These are phyloP conservation scores for Aspergillus quadricinctus DNA, from an alignment of 2,329 filamentous ascomycete genomes.

Conservation along the genomic window DNA sequence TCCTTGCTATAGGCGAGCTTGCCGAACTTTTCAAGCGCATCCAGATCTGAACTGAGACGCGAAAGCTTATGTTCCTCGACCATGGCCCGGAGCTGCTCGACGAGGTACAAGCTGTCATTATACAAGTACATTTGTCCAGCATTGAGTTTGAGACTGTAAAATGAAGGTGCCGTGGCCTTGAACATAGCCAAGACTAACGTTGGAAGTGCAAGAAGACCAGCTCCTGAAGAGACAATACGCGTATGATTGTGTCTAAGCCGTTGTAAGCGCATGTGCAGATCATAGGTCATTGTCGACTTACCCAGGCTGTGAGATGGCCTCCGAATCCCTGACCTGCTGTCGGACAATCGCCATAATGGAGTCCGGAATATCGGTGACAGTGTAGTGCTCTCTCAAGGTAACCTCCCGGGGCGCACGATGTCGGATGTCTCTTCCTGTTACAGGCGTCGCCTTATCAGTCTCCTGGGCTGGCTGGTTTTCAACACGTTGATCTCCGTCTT, in stretches of 20 bases:
- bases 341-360: constrained; percentile 53
- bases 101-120: constrained; percentile 59
- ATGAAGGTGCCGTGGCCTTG: constrained; percentile 45
- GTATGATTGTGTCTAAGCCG: constrained; percentile 27
- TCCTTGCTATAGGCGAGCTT: constrained; percentile 59
- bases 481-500: constrained; percentile 35
- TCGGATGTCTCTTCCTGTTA: constrained; percentile 15
- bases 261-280: constrained; percentile 16
- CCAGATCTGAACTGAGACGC: constrained; percentile 51
- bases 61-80: constrained; percentile 45
- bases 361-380: constrained; percentile 81
- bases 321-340: constrained; percentile 40
- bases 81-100: constrained; percentile 50
- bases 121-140: constrained; percentile 61
- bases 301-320: constrained; percentile 33
- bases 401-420: constrained; percentile 54
- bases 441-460: constrained; percentile 16
- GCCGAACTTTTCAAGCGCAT: constrained; percentile 55
- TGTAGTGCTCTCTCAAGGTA: constrained; percentile 78
- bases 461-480: constrained; percentile 18
- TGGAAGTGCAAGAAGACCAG: constrained; percentile 43
- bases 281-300: constrained; percentile 21
- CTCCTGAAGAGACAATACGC: constrained; percentile 37
- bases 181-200: constrained; percentile 49
- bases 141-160: constrained; percentile 41